These are phyloP conservation scores for Tylopilus intermedius DNA, from an alignment of 768 basidiomycete genomes.

Conservation along the genomic window DNA sequence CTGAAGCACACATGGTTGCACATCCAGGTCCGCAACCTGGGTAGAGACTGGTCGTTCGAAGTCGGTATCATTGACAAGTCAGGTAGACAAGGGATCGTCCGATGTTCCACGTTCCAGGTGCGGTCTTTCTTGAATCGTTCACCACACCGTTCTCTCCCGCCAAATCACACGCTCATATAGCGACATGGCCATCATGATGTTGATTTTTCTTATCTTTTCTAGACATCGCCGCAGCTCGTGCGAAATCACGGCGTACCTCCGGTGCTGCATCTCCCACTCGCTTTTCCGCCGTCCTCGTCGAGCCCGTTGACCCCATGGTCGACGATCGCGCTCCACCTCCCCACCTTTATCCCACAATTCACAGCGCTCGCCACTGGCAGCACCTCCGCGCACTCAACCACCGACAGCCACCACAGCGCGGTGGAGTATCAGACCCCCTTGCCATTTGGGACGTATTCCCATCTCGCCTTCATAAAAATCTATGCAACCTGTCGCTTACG, in stretches of 20 bases:
- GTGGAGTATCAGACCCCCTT: slow-evolving; percentile 21
- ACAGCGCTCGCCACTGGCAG: slow-evolving; percentile 38
- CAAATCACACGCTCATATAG: slow-evolving; percentile 6
- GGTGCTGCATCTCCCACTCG: slow-evolving; percentile 65
- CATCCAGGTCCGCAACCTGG: slow-evolving; percentile 65
- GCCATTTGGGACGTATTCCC: slow-evolving; percentile 56
- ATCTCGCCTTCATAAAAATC: slow-evolving; percentile 68
- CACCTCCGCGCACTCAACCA: not conserved
- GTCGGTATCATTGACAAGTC: slow-evolving; percentile 64
- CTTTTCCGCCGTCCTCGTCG: slow-evolving; percentile 53
- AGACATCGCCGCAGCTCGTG: slow-evolving; percentile 56
- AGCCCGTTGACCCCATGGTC: slow-evolving; percentile 65
- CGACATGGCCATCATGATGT: too few species aligned
- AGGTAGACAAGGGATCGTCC: slow-evolving; percentile 53
- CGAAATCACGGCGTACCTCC: slow-evolving; percentile 38
- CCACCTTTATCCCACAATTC: slow-evolving; percentile 58
- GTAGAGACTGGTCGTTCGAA: slow-evolving; percentile 70
- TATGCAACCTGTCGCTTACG: slow-evolving; percentile 74
- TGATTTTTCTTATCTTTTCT: not conserved
- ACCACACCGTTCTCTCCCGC: not conserved
- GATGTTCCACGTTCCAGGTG: slow-evolving; percentile 83
- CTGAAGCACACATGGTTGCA: slow-evolving; percentile 72
- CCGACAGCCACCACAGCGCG: not conserved
- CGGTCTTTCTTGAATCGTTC: not conserved
- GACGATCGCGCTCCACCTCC: slow-evolving; percentile 57